Conservation (phyloP, 306 rosid genomes). For the Rubus parviflorus region DNA sequence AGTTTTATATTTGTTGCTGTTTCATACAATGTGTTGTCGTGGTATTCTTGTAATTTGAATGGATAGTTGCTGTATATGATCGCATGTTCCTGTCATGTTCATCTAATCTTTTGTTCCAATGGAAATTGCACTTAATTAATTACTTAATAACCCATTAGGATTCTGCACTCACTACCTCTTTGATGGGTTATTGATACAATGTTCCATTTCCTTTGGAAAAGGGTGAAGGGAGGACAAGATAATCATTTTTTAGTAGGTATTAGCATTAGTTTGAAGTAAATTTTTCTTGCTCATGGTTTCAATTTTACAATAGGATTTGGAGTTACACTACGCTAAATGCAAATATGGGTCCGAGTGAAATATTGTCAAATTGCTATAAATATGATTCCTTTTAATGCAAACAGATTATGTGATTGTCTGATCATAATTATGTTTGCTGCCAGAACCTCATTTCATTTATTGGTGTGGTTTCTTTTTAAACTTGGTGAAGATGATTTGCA, state of each 20-base stretch:
- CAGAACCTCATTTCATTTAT: neutral
- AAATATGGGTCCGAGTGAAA: neutral
- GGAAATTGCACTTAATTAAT: neutral
- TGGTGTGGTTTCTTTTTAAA: no score
- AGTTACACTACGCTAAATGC: neutral
- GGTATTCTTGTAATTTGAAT: neutral
- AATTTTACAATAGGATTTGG: neutral
- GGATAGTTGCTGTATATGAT: neutral
- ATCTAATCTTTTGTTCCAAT: neutral
- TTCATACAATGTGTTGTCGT: neutral
- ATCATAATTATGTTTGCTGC: neutral
- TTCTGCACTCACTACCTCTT: neutral
- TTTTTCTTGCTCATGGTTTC: neutral
- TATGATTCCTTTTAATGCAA: neutral
- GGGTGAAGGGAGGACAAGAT: neutral
- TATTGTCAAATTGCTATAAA: neutral
- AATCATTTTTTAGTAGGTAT: neutral
- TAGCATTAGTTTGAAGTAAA: neutral
- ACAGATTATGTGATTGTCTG: neutral
- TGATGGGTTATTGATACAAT: neutral
- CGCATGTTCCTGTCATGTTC: neutral
- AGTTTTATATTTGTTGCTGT: neutral
- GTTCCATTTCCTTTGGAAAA: neutral
- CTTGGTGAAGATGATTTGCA: neutral
- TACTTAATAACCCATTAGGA: neutral